Evolutionary conservation across 1,284 basidiomycete species (phyloP).

Genomic region (Inonotus hispidus): DNA sequence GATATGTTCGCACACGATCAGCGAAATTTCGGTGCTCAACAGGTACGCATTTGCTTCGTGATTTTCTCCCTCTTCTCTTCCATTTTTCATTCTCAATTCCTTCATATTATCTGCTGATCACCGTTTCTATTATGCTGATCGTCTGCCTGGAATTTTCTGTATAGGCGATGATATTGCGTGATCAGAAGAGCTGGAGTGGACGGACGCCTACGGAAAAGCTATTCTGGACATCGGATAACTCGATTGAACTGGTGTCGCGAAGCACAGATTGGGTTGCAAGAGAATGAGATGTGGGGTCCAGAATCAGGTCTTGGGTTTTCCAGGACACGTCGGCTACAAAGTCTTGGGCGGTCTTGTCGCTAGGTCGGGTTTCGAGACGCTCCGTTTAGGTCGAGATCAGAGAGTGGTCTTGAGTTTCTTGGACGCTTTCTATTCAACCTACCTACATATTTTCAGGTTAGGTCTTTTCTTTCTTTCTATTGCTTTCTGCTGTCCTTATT

Average conservation of each 20-base stretch:
- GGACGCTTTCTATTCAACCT: background rate
- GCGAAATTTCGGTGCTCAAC: conserved; percentile 89
- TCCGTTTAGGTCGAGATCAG: background rate
- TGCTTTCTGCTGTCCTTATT: background rate
- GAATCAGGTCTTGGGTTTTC: background rate
- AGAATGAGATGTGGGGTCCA: conserved; percentile 36
- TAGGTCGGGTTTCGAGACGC: background rate
- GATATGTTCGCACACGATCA: conserved; percentile 87
- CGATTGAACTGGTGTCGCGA: conserved; percentile 74
- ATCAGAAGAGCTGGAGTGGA: conserved; percentile 90
- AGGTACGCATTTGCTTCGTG: conserved; percentile 42
- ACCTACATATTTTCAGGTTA: background rate
- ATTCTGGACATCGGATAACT: conserved; percentile 86
- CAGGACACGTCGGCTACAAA: background rate
- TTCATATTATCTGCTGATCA: background rate
- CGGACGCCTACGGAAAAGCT: conserved; percentile 81
- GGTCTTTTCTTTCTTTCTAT: background rate
- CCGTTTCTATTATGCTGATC: conserved; percentile 13
- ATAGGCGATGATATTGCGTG: conserved; percentile 86
- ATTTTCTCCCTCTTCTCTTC: background rate
- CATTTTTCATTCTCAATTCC: background rate
- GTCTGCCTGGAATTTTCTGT: conserved; percentile 18
- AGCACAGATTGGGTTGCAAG: conserved; percentile 80
- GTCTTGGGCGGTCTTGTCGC: background rate
- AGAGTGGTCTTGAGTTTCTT: background rate